Evolutionary conservation across 768 basidiomycete genomes (phyloP).

Genomic region (Leccinellum albellum): DNA sequence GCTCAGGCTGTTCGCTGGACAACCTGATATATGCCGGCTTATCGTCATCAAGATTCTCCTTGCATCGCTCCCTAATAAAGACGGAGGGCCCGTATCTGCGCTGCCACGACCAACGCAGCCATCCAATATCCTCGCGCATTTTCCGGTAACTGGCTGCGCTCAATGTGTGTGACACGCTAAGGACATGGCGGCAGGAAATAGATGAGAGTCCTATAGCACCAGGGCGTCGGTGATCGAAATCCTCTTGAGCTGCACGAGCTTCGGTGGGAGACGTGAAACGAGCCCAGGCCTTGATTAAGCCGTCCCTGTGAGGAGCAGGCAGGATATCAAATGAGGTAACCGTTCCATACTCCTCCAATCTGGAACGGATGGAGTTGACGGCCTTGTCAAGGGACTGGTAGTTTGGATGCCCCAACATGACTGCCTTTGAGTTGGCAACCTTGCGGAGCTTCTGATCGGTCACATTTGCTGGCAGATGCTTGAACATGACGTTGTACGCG

Average conservation of each 20-base stretch:
- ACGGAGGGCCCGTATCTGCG: constrained; percentile 30
- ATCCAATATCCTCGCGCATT: constrained; percentile 43
- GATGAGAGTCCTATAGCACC: constrained; percentile 42
- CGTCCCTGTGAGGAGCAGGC: constrained; percentile 49
- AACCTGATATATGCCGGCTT: constrained; percentile 41
- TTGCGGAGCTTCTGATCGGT: constrained; percentile 39
- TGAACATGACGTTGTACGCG: constrained; percentile 57
- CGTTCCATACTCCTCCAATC: constrained; percentile 38
- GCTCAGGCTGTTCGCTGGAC: constrained; percentile 45
- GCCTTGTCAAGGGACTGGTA: constrained; percentile 36
- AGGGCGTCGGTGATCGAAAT: constrained; percentile 46
- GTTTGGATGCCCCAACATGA: constrained; percentile 51
- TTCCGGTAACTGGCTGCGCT: constrained; percentile 35
- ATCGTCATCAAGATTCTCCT: constrained; percentile 4
- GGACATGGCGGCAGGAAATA: constrained; percentile 51
- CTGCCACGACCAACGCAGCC: constrained; percentile 38
- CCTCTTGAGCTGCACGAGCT: constrained; percentile 48
- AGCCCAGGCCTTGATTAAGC: constrained; percentile 51
- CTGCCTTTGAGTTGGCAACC: constrained; percentile 45
- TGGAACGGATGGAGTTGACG: constrained; percentile 34
- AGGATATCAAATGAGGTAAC: constrained; percentile 42
- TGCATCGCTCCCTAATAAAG: constrained; percentile 24
- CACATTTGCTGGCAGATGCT: constrained; percentile 46
- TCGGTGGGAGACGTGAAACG: constrained; percentile 48
- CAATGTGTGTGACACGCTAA: constrained; percentile 48